phyloP scores from a whole-genome alignment of 2,329 filamentous ascomycete species.

The Coniella lustricola region DNA sequence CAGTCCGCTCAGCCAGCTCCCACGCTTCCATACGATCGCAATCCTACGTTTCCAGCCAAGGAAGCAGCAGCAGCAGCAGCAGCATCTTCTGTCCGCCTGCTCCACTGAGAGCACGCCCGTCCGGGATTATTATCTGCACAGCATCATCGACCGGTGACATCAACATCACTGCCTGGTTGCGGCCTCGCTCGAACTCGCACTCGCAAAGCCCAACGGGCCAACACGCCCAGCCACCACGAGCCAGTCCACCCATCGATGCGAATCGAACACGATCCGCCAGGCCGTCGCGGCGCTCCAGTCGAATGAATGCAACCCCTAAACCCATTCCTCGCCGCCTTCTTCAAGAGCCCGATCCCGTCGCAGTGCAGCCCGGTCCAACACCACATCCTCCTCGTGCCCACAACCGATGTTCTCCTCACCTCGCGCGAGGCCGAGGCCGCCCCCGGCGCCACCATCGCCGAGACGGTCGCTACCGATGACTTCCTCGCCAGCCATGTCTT shows the following conservation, averaged over 20 bases:
- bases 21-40: not conserved
- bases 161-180: too few relatives aligned
- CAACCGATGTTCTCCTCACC: conserved; percentile 84
- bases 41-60: not conserved
- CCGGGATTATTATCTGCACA: not conserved
- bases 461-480: conserved; percentile 83
- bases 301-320: conserved; percentile 93
- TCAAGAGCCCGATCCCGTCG: conserved; percentile 84
- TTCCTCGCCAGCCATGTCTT: conserved; percentile 96
- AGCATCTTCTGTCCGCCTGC: not conserved
- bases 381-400: conserved; percentile 88
- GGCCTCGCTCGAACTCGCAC: too few relatives aligned
- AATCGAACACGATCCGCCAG: conserved; percentile 10
- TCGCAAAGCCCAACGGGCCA: too few relatives aligned
- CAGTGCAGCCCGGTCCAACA: conserved; percentile 90
- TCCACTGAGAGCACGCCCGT: not conserved
- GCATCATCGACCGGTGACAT: not conserved
- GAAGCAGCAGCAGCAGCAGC: not conserved
- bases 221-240: not conserved
- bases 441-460: conserved; percentile 59
- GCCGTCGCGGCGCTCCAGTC: conserved; percentile 18
- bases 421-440: conserved; percentile 76
- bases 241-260: conserved; percentile 10
- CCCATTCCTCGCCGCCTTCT: conserved; percentile 97
- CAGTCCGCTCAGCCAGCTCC: not conserved